These are phyloP conservation scores for Ustilaginoidea virens DNA, from an alignment of 2,329 filamentous ascomycete genomes.

Conservation along the genomic window DNA sequence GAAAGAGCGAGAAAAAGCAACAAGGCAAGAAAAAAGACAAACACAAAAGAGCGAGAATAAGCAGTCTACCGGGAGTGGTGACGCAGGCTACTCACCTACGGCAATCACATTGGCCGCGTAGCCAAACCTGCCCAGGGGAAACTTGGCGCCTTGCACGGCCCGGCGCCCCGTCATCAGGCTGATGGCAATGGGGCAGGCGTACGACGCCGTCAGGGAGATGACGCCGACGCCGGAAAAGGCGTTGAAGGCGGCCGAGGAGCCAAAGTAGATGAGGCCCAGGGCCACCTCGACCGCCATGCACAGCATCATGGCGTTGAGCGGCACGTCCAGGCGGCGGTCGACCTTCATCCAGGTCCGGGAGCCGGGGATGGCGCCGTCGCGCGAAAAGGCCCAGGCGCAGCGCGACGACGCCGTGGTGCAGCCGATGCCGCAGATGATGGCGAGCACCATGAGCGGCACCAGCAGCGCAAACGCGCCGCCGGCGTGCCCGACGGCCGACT, in stretches of 20 bases:
- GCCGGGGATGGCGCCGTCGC: constrained; percentile 54
- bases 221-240: constrained; percentile 57
- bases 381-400: constrained; percentile 54
- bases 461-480: constrained; percentile 48
- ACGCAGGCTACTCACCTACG: constrained; percentile 40
- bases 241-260: constrained; percentile 53
- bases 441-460: constrained; percentile 49
- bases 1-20: too few relatives aligned
- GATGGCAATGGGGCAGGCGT: constrained; percentile 50
- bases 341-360: constrained; percentile 45
- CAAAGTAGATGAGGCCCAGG: constrained; percentile 54
- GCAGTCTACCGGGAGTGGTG: too few relatives aligned
- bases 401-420: constrained; percentile 55
- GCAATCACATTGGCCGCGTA: constrained; percentile 46
- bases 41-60: too few relatives aligned
- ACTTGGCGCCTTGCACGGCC: constrained; percentile 39
- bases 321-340: constrained; percentile 46
- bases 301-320: constrained; percentile 58
- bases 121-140: constrained; percentile 47
- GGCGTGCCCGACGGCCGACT: constrained; percentile 41
- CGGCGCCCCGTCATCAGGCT: constrained; percentile 45
- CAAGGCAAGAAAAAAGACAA: too few relatives aligned
- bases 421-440: constrained; percentile 50
- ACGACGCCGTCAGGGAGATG: constrained; percentile 53
- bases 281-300: constrained; percentile 48